A percentile compares a stretch with the other conserved stretches of the same genome.
Evolutionary conservation across 257 asterid genomes (phyloP).

Genomic region (Solanum raphanifolium): DNA sequence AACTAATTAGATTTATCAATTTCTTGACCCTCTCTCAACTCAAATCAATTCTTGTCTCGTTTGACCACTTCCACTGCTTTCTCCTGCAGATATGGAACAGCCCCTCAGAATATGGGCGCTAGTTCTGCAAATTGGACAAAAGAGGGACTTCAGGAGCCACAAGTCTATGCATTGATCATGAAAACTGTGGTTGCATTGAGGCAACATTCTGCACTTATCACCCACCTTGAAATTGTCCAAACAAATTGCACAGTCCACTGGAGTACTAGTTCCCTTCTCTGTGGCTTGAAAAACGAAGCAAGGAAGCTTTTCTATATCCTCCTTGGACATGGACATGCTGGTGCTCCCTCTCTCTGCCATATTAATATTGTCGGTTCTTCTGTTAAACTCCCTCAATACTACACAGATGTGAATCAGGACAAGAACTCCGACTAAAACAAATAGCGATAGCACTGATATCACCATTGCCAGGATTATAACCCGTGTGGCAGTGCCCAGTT

Average conservation of each 20-base stretch:
- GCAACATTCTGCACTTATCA: conserved; percentile 63
- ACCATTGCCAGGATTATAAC: conserved; percentile 34
- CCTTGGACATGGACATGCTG: conserved; percentile 72
- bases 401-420: conserved; percentile 53
- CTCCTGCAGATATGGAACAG: conserved; percentile 5
- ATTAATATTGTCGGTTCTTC: neutral
- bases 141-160: conserved; percentile 50
- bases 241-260: conserved; percentile 56
- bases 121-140: conserved; percentile 69
- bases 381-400: conserved; percentile 38
- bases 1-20: neutral
- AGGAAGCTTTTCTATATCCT: conserved; percentile 72
- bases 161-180: conserved; percentile 64
- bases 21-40: neutral
- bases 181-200: conserved; percentile 54
- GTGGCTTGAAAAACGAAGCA: conserved; percentile 42
- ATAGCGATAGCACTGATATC: conserved; percentile 34
- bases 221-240: conserved; percentile 42
- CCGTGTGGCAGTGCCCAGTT: conserved; percentile 13
- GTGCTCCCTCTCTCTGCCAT: conserved; percentile 38
- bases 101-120: conserved; percentile 8
- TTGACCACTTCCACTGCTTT: conserved; percentile 7
- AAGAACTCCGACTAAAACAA: conserved; percentile 33
- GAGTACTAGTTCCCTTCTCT: conserved; percentile 19
- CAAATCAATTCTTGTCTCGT: neutral